Evolutionary conservation across 1,284 basidiomycete species (phyloP), one percentile per base, ranked within the genome.

Genomic region (Hymenochaete sp.): DNA sequence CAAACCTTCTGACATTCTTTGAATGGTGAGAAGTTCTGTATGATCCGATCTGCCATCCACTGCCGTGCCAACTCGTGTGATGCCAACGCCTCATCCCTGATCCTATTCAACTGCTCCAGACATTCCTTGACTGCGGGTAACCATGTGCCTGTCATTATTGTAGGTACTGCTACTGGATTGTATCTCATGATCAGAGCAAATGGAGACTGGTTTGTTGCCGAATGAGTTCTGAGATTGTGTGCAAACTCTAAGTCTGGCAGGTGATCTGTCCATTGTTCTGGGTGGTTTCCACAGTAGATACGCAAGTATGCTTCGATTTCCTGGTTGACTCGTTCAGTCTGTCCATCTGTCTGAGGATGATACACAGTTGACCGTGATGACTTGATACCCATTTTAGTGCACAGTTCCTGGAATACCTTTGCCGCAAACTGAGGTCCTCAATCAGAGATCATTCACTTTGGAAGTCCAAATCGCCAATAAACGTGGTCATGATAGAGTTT

Each of bases 351-450:
- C 42, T 59, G 51, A 1, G 56, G 58, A 16, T 58, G 21, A 1
- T 48, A 55, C 2, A 47, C 39, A 0, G 43, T 45, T 9, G 16
- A 39, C 25, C 22, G n/a, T 8, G 26, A 27, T 19, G 19, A 25
- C 18, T 45, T n/a, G 19, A 45, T 21, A 7, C 27, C 36, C 10
- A 45, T 6, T n/a, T 26, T 16, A 7, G 16, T 25, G 3, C 13
- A 36, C 10, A 45, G 49, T 21, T 58, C 44, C 36, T 45, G 26
- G 4, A 38, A n/a, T 16, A 68, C 60, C 9, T 53, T 42, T 0
- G 61, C 56, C 0, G 59, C 50, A 42, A 71, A 72, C 31, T 62
- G 56, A 0, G 59, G 48, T 0, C 68, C 71, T 35, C 58, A 2
- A 33, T 67, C 65, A 18, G 57, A 63, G 14, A 62, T 59, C 4